These are phyloP conservation scores for Ciborinia camelliae DNA, from an alignment of 2,329 filamentous ascomycete genomes.

Conservation along the genomic window DNA sequence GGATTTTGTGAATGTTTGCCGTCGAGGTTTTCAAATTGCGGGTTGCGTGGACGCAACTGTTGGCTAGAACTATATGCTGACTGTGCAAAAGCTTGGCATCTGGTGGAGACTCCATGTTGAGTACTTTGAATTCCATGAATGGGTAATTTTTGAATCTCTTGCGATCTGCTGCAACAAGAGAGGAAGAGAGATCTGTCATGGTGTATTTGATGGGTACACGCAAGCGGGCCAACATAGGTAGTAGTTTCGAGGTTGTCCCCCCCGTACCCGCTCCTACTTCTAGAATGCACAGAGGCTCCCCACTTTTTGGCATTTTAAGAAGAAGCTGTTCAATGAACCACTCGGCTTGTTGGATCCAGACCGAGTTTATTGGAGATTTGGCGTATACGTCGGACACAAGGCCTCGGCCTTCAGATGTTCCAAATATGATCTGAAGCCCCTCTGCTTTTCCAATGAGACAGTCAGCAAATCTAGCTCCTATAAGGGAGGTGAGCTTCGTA, in stretches of 20 bases:
- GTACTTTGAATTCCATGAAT: conserved; percentile 25
- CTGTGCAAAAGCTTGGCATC: conserved; percentile 18
- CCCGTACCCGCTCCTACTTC: too few species aligned
- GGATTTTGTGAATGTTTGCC: conserved; percentile 22
- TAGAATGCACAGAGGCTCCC: conserved; percentile 39
- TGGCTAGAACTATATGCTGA: conserved; percentile 28
- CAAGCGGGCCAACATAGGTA: conserved; percentile 29
- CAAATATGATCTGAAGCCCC: conserved; percentile 31
- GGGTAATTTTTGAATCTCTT: conserved; percentile 29
- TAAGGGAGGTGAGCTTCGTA: too few species aligned
- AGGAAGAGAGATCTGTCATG: conserved; percentile 43
- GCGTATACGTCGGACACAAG: conserved; percentile 30
- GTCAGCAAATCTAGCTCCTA: conserved; percentile 22
- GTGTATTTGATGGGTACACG: conserved; percentile 40
- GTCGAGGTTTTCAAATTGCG: conserved; percentile 18
- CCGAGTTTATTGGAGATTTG: conserved; percentile 25
- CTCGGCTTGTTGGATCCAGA: conserved; percentile 17
- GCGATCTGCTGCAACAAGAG: conserved; percentile 31
- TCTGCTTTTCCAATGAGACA: conserved; percentile 26
- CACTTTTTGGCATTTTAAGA: neutral
- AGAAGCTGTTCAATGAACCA: conserved; percentile 20
- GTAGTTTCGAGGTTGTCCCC: too few species aligned
- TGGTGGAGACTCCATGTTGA: conserved; percentile 27
- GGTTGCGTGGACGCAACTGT: conserved; percentile 32
- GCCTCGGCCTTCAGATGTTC: conserved; percentile 25